Percentiles rank a stretch among this genome's conserved stretches.
Evolutionary conservation across 1,284 basidiomycete genomes (phyloP).

Genomic region (Pseudozyma hubeiensis): DNA sequence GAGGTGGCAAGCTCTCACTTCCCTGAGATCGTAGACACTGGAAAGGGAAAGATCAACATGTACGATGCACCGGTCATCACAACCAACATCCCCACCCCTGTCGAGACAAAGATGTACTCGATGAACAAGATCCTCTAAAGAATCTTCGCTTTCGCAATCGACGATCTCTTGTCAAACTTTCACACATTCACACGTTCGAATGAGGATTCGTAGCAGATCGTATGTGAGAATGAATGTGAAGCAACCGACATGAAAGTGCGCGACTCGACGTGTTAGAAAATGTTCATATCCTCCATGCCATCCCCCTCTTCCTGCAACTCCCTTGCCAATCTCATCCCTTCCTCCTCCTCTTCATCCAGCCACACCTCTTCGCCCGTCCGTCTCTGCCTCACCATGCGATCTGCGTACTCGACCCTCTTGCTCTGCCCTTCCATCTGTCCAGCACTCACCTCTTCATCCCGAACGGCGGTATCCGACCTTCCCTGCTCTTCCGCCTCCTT

Average conservation of each 20-base stretch:
- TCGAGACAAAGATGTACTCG: constrained; percentile 52
- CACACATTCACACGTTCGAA: no score
- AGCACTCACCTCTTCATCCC: neutral
- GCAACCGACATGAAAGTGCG: neutral
- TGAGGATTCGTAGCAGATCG: no score
- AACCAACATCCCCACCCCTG: constrained; percentile 54
- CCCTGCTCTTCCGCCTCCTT: neutral
- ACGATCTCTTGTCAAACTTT: neutral
- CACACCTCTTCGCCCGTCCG: constrained; percentile 19
- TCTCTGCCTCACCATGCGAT: constrained; percentile 29
- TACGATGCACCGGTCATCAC: constrained; percentile 60
- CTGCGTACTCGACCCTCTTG: constrained; percentile 27
- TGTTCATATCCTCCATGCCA: constrained; percentile 22
- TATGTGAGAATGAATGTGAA: no score
- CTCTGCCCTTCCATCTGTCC: constrained; percentile 9
- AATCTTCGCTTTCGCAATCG: neutral
- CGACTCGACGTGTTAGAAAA: constrained; percentile 16
- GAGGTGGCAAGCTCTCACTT: constrained; percentile 19
- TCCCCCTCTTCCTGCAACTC: constrained; percentile 8
- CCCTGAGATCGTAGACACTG: constrained; percentile 55
- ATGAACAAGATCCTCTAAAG: constrained; percentile 50
- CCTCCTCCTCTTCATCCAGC: constrained; percentile 22
- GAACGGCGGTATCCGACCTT: no score
- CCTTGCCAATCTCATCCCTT: neutral
- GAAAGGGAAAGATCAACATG: constrained; percentile 60